Evolutionary conservation across 306 rosid genomes (phyloP), one percentile per base, ranked within the genome.

Genomic region (Ormosia semicastrata): DNA sequence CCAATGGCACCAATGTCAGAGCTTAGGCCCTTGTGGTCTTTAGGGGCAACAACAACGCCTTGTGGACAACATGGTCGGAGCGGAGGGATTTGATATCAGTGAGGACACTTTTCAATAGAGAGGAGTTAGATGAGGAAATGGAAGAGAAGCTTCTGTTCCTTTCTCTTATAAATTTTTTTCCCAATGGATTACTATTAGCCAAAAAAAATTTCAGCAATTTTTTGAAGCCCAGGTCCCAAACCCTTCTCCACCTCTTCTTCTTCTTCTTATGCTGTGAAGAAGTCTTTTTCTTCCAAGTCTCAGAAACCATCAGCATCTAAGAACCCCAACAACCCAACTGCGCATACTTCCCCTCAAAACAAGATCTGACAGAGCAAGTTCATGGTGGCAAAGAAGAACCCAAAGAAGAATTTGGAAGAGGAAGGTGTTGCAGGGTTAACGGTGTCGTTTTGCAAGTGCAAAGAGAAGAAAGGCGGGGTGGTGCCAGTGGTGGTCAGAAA

Each of bases 291-390:
- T 2, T 30, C 30, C 8, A 66, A 63, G n/a, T 40, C 58, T 3
- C 84, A 50, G 54, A 80, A 49, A n/a, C 43, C 77, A 0, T n/a
- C 47, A 7, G 11, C 47, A 37, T 7, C 47, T 1, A 74, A 57
- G 33, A 74, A 43, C 54, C 65, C 72, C n/a, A n/a, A n/a, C 14
- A 64, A 7, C 6, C 43, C 43, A 0, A 17, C 34, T 34, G n/a
- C 57, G 3, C 33, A 18, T 12, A 52, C 29, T 77, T 87, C 93
- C 3, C 94, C 95, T 3, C 80, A 85, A 65, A 90, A 86, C 52
- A 95, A 85, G 91, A 79, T 89, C 53, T 81, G 94, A 44, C 96
- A 89, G 81, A 81, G 99, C 60, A 95, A 87, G 73, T 95, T 95
- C 50, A 83, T 93, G n/a, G 92, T 92, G 41, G 99, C 94, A 0